These are phyloP conservation scores for Xylaria sp. DNA, from an alignment of 2,329 filamentous ascomycete genomes.

Conservation along the genomic window DNA sequence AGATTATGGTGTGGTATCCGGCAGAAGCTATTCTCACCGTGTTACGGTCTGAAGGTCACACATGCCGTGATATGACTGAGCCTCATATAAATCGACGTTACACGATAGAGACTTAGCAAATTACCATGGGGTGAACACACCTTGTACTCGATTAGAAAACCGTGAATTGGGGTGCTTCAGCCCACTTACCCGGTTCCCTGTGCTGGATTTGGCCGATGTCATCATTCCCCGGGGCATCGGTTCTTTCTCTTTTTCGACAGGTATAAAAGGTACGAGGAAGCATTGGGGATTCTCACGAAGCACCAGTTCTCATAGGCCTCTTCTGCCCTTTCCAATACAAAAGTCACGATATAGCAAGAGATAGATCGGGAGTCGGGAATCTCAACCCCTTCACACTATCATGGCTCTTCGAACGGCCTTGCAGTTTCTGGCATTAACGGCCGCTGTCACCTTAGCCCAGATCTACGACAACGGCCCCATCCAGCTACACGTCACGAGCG, in stretches of 20 bases:
- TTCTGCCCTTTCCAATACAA: no score
- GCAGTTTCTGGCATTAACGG: not conserved
- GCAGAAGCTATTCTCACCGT: not conserved
- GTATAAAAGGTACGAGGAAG: no score
- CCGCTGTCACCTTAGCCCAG: not conserved
- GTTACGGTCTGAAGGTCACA: not conserved
- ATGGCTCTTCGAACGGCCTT: not conserved
- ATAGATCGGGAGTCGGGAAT: not conserved
- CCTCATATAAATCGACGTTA: not conserved
- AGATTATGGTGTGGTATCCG: not conserved
- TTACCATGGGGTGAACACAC: not conserved
- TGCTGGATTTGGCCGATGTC: not conserved
- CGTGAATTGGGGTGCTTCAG: not conserved
- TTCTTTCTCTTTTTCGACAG: no score
- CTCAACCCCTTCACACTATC: not conserved
- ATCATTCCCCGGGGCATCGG: no score
- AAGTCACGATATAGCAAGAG: not conserved
- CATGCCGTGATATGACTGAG: not conserved
- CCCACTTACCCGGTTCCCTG: not conserved
- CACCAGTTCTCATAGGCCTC: no score
- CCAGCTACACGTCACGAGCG: conserved; percentile 10
- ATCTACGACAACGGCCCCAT: conserved; percentile 10
- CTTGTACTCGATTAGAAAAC: not conserved
- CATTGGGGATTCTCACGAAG: no score
- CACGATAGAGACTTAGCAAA: not conserved